These are phyloP conservation scores for Alternaria metachromatica DNA, from an alignment of 2,329 filamentous ascomycete species.

Conservation along the genomic window DNA sequence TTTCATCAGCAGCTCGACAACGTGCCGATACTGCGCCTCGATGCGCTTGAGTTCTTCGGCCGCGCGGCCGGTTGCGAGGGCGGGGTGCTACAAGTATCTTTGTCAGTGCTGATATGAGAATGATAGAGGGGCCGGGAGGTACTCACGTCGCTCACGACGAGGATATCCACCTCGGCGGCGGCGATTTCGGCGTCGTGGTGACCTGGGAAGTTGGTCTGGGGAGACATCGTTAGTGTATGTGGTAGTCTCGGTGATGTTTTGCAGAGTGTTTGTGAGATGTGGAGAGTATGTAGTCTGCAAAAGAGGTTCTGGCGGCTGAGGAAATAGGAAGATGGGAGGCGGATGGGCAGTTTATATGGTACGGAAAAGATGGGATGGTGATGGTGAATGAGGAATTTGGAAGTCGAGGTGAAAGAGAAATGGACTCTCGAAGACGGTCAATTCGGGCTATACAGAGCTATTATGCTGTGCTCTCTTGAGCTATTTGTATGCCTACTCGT, in stretches of 20 bases:
- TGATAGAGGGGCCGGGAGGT: not conserved
- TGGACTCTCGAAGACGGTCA: not conserved
- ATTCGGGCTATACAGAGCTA: not conserved
- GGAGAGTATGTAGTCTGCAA: not conserved
- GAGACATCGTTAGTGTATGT: not conserved
- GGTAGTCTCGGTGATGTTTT: not conserved
- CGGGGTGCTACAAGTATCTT: not conserved
- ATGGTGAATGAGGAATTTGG: not conserved
- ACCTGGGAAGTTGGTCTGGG: not conserved
- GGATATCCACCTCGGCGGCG: not conserved
- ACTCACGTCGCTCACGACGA: not conserved
- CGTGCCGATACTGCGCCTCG: not conserved
- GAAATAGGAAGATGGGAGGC: not conserved
- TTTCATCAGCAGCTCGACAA: not conserved
- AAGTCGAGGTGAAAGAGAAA: not conserved
- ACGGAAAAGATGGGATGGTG: not conserved
- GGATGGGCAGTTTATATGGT: not conserved
- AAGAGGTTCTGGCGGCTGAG: not conserved
- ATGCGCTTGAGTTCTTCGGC: not conserved
- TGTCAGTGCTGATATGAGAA: not conserved
- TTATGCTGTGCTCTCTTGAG: not conserved
- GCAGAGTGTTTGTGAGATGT: not conserved
- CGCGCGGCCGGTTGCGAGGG: not conserved
- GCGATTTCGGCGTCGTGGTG: not conserved
- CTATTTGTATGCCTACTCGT: not conserved